Conservation (phyloP, 306 rosid genomes). For the Biancaea sappan region DNA sequence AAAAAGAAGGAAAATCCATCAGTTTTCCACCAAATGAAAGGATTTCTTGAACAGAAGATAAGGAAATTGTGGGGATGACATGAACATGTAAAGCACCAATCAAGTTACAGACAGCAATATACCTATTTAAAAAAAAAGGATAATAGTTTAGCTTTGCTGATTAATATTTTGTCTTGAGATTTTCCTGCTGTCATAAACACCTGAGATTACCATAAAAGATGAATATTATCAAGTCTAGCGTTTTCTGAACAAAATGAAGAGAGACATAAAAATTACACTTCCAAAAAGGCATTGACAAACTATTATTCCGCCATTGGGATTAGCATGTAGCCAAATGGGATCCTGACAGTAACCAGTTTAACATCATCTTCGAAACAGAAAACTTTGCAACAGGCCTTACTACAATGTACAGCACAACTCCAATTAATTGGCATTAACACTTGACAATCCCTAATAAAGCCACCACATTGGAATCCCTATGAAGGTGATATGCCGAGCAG, state of each 20-base stretch:
- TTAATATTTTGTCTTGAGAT: neutral
- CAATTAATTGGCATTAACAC: constrained; percentile 1
- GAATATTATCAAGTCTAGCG: neutral
- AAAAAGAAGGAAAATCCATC: constrained; percentile 30
- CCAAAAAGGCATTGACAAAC: neutral
- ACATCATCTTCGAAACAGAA: neutral
- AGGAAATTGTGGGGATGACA: constrained; percentile 32
- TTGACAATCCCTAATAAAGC: neutral
- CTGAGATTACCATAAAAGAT: neutral
- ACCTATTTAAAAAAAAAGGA: neutral
- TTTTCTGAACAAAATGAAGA: neutral
- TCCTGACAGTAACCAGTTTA: constrained; percentile 1
- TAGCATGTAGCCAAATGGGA: neutral
- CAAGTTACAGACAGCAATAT: neutral
- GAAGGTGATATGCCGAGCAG: constrained; percentile 7
- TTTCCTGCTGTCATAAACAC: neutral
- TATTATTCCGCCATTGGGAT: constrained; percentile 9
- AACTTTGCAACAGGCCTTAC: constrained; percentile 19
- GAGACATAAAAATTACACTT: neutral
- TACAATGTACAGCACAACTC: constrained; percentile 16
- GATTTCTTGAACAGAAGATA: constrained; percentile 29
- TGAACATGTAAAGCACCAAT: neutral
- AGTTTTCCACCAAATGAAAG: constrained; percentile 34
- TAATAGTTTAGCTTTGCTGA: neutral
- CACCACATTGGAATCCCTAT: constrained; percentile 26